phyloP scores from a whole-genome alignment of 2,329 filamentous ascomycete species.

The Fusarium foetens region DNA sequence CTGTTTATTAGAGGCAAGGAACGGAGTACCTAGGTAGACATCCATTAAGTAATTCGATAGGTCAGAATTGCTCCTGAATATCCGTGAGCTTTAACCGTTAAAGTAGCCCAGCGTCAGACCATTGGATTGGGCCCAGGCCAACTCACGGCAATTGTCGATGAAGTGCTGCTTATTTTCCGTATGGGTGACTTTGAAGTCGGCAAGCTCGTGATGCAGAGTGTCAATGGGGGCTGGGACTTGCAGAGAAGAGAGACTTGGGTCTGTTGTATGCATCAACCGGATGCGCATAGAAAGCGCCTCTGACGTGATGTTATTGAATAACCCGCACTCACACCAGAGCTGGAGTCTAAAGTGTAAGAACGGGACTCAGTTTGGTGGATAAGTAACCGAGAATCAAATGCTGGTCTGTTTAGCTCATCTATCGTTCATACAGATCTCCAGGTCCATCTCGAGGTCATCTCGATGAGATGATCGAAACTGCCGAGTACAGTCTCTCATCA shows the following conservation, averaged over 20 bases:
- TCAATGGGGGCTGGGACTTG: constrained; percentile 29
- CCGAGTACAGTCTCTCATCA: not conserved
- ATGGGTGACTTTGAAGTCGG: not conserved
- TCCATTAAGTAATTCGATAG: constrained; percentile 19
- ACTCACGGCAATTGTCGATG: constrained; percentile 28
- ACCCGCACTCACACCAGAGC: constrained; percentile 10
- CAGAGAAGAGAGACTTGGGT: constrained; percentile 6
- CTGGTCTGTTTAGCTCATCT: not conserved
- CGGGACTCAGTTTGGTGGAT: not conserved
- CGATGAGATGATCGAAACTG: not conserved
- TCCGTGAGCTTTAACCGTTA: constrained; percentile 14
- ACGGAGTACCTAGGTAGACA: not conserved
- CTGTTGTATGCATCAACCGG: constrained; percentile 35
- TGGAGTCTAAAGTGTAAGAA: not conserved
- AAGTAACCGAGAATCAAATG: not conserved
- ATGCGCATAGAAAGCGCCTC: constrained; percentile 30
- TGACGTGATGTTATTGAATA: constrained; percentile 27
- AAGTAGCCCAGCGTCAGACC: constrained; percentile 14
- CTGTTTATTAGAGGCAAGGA: constrained; percentile 16
- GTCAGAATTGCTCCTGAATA: constrained; percentile 15
- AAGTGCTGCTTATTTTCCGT: constrained; percentile 21
- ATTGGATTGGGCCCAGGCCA: not conserved
- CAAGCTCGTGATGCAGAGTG: constrained; percentile 34
- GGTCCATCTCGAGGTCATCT: not conserved
- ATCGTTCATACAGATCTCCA: not conserved